Conservation (phyloP, 805 yeast genomes). For the Saturnispora serradocipensis region DNA sequence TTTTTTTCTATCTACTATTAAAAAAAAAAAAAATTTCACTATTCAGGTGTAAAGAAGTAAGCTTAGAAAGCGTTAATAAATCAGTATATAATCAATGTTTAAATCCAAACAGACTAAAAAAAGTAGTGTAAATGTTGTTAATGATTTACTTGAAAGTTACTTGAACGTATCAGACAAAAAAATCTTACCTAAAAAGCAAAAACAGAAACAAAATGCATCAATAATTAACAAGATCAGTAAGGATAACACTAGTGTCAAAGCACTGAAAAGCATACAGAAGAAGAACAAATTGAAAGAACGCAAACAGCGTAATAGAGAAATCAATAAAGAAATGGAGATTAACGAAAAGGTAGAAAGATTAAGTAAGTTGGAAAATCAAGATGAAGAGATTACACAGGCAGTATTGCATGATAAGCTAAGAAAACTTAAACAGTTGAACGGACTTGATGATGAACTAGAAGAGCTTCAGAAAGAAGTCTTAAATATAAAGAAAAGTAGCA, state of each 20-base stretch:
- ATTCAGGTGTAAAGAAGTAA: too few relatives aligned
- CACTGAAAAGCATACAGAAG: slow-evolving; percentile 9
- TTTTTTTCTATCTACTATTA: neutral
- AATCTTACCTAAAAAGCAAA: slow-evolving; percentile 4
- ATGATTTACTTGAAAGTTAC: slow-evolving; percentile 21
- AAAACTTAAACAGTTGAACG: slow-evolving; percentile 25
- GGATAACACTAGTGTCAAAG: slow-evolving; percentile 14
- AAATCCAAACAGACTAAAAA: slow-evolving; percentile 14
- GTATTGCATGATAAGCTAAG: slow-evolving; percentile 13
- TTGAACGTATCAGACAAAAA: slow-evolving; percentile 13
- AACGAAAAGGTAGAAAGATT: slow-evolving; percentile 16
- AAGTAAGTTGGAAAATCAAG: slow-evolving; percentile 18
- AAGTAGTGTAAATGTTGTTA: slow-evolving; percentile 18
- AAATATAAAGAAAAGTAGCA: slow-evolving; percentile 31
- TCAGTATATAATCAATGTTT: slow-evolving; percentile 9
- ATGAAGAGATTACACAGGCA: slow-evolving; percentile 20
- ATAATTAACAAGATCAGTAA: slow-evolving; percentile 19
- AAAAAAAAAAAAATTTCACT: neutral
- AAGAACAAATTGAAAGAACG: slow-evolving; percentile 17
- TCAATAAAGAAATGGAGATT: slow-evolving; percentile 10
- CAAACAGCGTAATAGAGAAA: slow-evolving; percentile 12
- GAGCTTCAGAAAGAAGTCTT: slow-evolving; percentile 36
- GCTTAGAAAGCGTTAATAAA: neutral
- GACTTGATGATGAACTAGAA: slow-evolving; percentile 33
- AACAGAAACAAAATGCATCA: slow-evolving; percentile 14